Evolutionary conservation across 2,329 filamentous ascomycete genomes (phyloP), one percentile per base, ranked within the genome.

Genomic region (Chaetomium sp.): DNA sequence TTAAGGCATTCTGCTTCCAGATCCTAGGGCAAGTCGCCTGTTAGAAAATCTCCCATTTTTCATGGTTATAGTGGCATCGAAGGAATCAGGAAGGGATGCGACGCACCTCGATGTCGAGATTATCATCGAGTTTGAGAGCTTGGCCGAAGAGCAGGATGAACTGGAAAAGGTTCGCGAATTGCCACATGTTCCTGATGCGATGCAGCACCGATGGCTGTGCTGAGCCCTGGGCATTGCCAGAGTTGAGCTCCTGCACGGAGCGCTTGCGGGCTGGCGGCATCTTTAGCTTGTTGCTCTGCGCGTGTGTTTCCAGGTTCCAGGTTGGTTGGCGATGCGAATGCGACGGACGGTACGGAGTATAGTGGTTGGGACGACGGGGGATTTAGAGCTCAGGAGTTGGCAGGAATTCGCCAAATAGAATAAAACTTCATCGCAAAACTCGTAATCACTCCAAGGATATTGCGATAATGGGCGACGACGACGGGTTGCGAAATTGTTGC

Each of bases 111-210:
- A 97, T 90, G 74, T 94, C 92, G 68, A 97, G 84, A 74, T 90
- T 88, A 68, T 96, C 90, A 72, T 95, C 90, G 70, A 98, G 91
- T 80, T 96, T 97, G 75, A 96, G 88, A 51, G 88, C 88, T 72
- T 90, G 88, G 67, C 94, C 93, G 77, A 99, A 99, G 49, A 94
- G 86, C 75, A 89, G 91, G 67, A 98, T 91, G 85, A 93, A 99
- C 78, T 99, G 94, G 79, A 90, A 93, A 8, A 98, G 81, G 73
- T 93, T 94, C 67, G 94, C 92, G 78, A 98, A 97, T 77, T 97
- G 91, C 93, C 94, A 98, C 84, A 91, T 93, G 75, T 91, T 95
- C 68, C 94, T 87, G 70, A 98, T 85, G 69, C 83, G 87, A 65
- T 87, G 80, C 31, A 96, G 81, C 62, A 87, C 71, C 4, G 79